Evolutionary conservation across 352 stramenopile species (phyloP), one percentile per base, ranked within the genome.

Genomic region (Plasmopara muralis): DNA sequence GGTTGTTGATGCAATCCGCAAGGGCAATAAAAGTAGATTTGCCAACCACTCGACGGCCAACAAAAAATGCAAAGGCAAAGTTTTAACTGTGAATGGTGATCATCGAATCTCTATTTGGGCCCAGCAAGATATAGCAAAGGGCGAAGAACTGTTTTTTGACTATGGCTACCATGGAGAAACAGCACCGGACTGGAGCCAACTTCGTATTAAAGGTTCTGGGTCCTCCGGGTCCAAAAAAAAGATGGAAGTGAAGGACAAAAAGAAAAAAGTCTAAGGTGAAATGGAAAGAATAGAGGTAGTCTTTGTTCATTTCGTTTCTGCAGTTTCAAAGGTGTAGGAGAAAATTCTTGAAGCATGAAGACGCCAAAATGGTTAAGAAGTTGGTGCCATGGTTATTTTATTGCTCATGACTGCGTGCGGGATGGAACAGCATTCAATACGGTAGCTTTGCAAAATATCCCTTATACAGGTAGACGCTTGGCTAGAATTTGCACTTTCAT

Each of bases 1-100:
- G 10, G 76, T 91, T 30, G 68, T 98, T 28, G 93, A 98, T 67
- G 89, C 91, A 6, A 85, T 89, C 39, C 77, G 83, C 40, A 92
- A 91, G 47, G 93, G 94, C 18, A 98, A 97, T 75, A 97, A 97
- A 70, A 91, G 84, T 47, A 85, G 89, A 45, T 98, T 94, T 52
- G 74, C 77, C 0, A 95, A 96, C 56, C 88, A 97, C 58, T 72
- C 59, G 14, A 58, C 46, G 18, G 62, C 63, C 25, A 47, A 70
- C 18, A 79, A 83, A 4, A 97, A 97, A 50, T 93, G 83, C 54
- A 73, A 78, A 44, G 68, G 87, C 1, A 88, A 86, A 55, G 77
- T 93, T 39, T 48, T 95, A 43, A 69, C 72, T 29, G 83, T 96
- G 1, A 79, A 85, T 34, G 88, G 90, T 9, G 81, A 96, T 45